These are phyloP conservation scores for Apiospora hydei DNA, from an alignment of 2,329 filamentous ascomycete species.

Conservation along the genomic window DNA sequence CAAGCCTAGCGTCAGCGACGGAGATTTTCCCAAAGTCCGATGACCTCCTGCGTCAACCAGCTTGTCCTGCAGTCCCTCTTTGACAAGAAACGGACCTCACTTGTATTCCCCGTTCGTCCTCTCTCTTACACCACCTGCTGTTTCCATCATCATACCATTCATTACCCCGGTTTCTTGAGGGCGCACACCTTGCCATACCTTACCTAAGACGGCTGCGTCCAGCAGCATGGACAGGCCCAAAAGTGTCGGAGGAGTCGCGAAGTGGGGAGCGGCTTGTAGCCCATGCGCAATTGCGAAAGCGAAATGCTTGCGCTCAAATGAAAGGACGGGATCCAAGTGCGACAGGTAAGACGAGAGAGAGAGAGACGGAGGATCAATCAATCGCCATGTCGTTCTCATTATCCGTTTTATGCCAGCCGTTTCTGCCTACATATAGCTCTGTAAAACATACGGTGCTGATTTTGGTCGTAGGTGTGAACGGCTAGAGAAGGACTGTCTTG, in stretches of 20 bases:
- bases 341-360: constrained; percentile 42
- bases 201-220: background rate
- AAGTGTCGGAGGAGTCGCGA: constrained; percentile 34
- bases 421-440: background rate
- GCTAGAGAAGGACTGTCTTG: constrained; percentile 55
- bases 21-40: background rate
- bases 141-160: background rate
- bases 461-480: constrained; percentile 52
- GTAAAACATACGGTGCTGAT: constrained; percentile 7
- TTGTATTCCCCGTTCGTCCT: constrained; percentile 30
- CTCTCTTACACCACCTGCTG: background rate
- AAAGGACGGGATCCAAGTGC: constrained; percentile 49
- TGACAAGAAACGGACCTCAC: constrained; percentile 28
- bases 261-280: constrained; percentile 59
- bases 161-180: background rate
- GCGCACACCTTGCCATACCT: background rate
- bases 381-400: background rate
- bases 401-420: background rate
- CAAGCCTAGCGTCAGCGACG: background rate
- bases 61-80: background rate
- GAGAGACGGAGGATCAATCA: background rate
- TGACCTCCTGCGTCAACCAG: background rate
- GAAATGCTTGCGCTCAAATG: constrained; percentile 55
- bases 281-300: constrained; percentile 58
- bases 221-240: constrained; percentile 38